phyloP scores from a whole-genome alignment of 108 stramenopile genomes.

The Nannochloropsis salina region DNA sequence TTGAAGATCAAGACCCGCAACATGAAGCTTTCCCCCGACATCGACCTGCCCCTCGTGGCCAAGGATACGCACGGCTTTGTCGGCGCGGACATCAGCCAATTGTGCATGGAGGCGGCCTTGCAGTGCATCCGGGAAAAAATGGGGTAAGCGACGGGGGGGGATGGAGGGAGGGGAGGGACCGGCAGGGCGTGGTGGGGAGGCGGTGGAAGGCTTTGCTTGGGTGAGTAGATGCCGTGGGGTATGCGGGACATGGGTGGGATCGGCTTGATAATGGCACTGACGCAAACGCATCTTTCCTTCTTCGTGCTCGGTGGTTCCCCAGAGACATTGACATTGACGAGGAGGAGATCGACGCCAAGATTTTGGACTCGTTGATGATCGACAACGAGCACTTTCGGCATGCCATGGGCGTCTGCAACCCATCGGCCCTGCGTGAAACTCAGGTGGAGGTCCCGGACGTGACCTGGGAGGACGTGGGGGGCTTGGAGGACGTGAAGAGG shows the following conservation, averaged over 20 bases:
- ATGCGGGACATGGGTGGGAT: neutral
- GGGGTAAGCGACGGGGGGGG: neutral
- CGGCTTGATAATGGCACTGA: neutral
- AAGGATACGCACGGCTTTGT: constrained; percentile 94
- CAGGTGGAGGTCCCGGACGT: constrained; percentile 91
- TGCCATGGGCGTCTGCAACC: constrained; percentile 75
- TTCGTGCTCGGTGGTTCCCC: neutral
- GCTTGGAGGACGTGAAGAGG: constrained; percentile 94
- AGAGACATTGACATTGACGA: constrained; percentile 53
- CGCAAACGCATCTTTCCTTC: neutral
- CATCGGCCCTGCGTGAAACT: constrained; percentile 81
- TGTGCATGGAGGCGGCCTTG: constrained; percentile 89
- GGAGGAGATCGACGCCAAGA: constrained; percentile 41
- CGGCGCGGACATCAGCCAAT: constrained; percentile 91
- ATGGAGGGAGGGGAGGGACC: too few species aligned
- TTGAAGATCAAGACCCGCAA: constrained; percentile 90
- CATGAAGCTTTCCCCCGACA: constrained; percentile 73
- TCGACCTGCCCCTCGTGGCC: constrained; percentile 81
- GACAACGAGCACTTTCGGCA: constrained; percentile 82
- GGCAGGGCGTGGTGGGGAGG: neutral
- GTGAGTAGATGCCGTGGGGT: constrained; percentile 65
- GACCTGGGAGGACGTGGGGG: constrained; percentile 97
- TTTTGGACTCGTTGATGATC: constrained; percentile 65
- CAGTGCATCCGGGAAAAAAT: constrained; percentile 89
- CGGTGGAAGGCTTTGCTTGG: constrained; percentile 73